A percentile compares a stretch with the other conserved stretches of the same genome.
Conservation (phyloP, 2,329 filamentous ascomycete species). For the Trichoderma breve region DNA sequence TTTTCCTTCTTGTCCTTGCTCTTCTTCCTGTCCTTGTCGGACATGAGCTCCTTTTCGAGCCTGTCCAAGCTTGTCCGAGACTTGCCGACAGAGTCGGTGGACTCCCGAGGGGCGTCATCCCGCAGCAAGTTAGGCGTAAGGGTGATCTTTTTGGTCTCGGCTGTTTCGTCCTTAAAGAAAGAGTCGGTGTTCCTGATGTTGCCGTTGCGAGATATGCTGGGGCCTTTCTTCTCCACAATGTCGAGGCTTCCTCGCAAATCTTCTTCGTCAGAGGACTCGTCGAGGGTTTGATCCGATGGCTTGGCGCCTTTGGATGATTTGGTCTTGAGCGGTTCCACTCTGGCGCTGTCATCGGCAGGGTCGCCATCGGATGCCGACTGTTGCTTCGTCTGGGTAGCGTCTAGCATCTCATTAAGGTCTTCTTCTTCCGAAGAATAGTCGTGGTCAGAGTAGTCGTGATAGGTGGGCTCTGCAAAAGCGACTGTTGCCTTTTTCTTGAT, state of each 20-base stretch:
- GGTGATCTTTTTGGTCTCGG: slow-evolving; percentile 96
- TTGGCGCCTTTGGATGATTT: slow-evolving; percentile 44
- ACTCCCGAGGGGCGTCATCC: slow-evolving; percentile 68
- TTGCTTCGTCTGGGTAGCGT: slow-evolving; percentile 31
- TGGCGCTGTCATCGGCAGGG: slow-evolving; percentile 50
- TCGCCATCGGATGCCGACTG: slow-evolving; percentile 33
- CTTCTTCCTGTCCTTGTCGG: slow-evolving; percentile 73
- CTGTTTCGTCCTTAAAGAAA: slow-evolving; percentile 94
- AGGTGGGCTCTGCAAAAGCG: slow-evolving; percentile 79
- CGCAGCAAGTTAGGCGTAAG: slow-evolving; percentile 88
- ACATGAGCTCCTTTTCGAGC: slow-evolving; percentile 50
- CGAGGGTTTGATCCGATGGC: slow-evolving; percentile 36
- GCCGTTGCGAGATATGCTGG: slow-evolving; percentile 73
- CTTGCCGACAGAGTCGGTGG: slow-evolving; percentile 44
- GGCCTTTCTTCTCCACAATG: slow-evolving; percentile 53
- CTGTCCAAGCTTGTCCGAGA: slow-evolving; percentile 72
- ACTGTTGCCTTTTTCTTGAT: slow-evolving; percentile 78
- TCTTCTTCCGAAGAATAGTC: slow-evolving; percentile 81
- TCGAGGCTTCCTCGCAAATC: slow-evolving; percentile 61
- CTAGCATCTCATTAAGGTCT: slow-evolving; percentile 47
- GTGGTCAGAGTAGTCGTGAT: slow-evolving; percentile 81
- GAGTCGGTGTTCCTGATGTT: slow-evolving; percentile 90
- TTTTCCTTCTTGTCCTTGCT: slow-evolving; percentile 67
- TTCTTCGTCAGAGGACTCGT: slow-evolving; percentile 38
- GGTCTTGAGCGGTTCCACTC: slow-evolving; percentile 55